phyloP scores from a whole-genome alignment of 2,329 filamentous ascomycete species.

The Sclerotinia trifoliorum region DNA sequence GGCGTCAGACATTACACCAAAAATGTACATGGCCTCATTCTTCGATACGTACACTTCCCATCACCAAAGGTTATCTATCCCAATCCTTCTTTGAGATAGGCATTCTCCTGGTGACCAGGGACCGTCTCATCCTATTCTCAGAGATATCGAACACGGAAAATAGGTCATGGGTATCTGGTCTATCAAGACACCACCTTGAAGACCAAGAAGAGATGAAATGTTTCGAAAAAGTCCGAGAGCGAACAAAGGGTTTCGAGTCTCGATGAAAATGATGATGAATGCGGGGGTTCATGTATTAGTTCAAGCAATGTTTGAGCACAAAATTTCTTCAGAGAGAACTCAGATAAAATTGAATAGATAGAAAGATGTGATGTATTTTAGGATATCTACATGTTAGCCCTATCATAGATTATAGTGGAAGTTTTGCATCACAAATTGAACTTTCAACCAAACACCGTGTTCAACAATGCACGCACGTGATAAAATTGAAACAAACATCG shows the following conservation, averaged over 20 bases:
- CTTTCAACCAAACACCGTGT: not conserved
- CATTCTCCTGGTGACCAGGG: not conserved
- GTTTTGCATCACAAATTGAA: not conserved
- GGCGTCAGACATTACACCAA: no score
- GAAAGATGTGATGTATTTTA: not conserved
- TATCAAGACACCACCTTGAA: not conserved
- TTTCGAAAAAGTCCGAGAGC: slow-evolving; percentile 7
- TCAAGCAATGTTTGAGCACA: not conserved
- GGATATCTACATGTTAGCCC: not conserved
- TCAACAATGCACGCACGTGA: slow-evolving; percentile 1
- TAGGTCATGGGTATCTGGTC: not conserved
- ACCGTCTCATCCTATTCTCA: not conserved
- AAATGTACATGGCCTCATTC: not conserved
- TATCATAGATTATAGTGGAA: not conserved
- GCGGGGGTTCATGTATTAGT: not conserved
- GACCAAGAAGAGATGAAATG: no score
- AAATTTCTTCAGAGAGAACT: not conserved
- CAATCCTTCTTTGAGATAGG: not conserved
- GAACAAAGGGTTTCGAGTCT: not conserved
- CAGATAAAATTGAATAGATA: not conserved
- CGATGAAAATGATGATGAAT: not conserved
- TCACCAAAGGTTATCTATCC: not conserved
- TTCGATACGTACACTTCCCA: not conserved
- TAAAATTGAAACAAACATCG: not conserved
- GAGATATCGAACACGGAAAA: not conserved